phyloP scores from a whole-genome alignment of 129 eudicot species.

The Heracleum sosnowskyi region DNA sequence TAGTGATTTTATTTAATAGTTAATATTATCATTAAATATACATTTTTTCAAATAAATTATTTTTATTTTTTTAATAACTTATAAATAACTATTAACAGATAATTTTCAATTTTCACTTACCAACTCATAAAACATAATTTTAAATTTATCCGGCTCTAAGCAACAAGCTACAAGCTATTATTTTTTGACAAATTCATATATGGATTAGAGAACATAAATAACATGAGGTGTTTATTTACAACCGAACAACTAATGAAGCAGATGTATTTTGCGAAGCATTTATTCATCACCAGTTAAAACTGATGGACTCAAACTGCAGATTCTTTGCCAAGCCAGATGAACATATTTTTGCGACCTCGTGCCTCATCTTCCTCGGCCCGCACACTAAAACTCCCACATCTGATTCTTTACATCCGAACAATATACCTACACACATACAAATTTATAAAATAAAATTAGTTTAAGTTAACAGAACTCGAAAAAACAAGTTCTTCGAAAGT shows the following conservation, averaged over 20 bases:
- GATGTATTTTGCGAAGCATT: not conserved
- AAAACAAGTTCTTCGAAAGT: no score
- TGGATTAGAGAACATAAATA: not conserved
- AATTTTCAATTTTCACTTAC: no score
- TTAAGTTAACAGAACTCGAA: no score
- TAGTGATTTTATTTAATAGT: no score
- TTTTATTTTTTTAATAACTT: no score
- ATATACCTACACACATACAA: conserved; percentile 21
- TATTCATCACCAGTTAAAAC: conserved; percentile 53
- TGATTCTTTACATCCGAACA: conserved; percentile 33
- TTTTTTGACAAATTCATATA: not conserved
- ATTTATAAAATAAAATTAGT: no score
- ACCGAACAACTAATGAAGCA: not conserved
- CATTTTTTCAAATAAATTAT: no score
- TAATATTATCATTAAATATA: no score
- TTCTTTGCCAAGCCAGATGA: conserved; percentile 37
- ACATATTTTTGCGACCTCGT: conserved; percentile 57
- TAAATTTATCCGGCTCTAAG: no score
- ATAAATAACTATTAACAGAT: no score
- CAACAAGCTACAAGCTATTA: not conserved
- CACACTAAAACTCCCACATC: conserved; percentile 47
- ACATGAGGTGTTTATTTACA: not conserved
- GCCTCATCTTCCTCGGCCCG: conserved; percentile 58
- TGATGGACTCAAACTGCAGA: conserved; percentile 52
- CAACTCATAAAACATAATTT: no score